Evolutionary conservation across 441 rosid species (phyloP), one percentile per base, ranked within the genome.

Genomic region (California macrophylla): DNA sequence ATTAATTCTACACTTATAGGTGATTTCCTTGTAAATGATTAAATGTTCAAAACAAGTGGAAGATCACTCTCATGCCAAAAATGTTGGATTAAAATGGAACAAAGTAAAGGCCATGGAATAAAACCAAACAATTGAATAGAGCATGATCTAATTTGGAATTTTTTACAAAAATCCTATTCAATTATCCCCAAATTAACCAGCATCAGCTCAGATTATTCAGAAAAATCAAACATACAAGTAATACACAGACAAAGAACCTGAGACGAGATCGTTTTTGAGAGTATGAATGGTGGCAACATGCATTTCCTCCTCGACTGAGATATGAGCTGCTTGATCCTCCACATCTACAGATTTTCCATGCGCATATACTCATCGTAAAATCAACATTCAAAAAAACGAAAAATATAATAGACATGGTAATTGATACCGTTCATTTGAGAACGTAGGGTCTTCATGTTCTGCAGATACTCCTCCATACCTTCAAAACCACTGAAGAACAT

Each of bases 251-350:
- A 0, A n/a, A 54, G 38, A 45, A 47, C 64, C 65, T 29, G 72
- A 88, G 87, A 69, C 67, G 61, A 89, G 82, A 71, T 91, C 85
- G 61, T 76, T 81, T 67, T 86, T 84, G 76, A 85, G 66, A 47
- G 87, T 72, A 68, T 70, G 86, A 78, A 87, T 82, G 29, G 88
- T 83, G 2, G 90, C 74, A 67, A 84, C 70, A 69, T 73, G 89
- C 82, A 72, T 78, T 65, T 92, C 90, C 82, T 87, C 92, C 67
- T 92, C 86, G 23, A 81, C 85, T n/a, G 91, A 83, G 66, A 77
- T 74, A 79, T 86, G 86, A 15, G 89, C 85, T 1, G 87, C 87
- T 36, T 84, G 90, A 85, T 90, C 95, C 79, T 90, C 95, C 70
- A 84, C 93, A 71, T 92, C 95, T 89, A 69, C 58, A 56, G 56